Percentiles rank a stretch among this genome's conserved stretches.
These are phyloP conservation scores for Uromyces viciae-fabae DNA, from an alignment of 1,284 basidiomycete species.

Conservation along the genomic window DNA sequence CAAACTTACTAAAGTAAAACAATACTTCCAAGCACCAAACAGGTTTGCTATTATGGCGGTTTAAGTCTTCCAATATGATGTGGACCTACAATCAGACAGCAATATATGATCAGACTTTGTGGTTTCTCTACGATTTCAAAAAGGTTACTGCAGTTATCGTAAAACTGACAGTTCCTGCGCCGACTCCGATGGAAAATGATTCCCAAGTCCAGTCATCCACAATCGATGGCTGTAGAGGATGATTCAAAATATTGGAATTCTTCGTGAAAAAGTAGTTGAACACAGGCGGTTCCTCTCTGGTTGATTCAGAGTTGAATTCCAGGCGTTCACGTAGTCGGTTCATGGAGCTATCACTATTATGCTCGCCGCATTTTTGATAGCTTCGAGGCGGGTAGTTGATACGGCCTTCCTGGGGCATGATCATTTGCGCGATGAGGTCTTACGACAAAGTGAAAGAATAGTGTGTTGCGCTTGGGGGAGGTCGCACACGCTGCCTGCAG, in stretches of 20 bases:
- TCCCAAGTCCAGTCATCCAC: conserved; percentile 28
- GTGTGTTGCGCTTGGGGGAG: too few relatives aligned
- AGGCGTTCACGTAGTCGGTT: background rate
- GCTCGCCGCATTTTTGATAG: background rate
- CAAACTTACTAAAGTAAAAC: conserved; percentile 31
- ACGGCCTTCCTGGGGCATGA: background rate
- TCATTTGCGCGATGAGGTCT: too few relatives aligned
- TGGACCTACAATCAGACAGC: background rate
- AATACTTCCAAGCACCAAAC: conserved; percentile 19
- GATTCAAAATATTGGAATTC: background rate
- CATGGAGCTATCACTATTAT: too few relatives aligned
- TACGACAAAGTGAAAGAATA: too few relatives aligned
- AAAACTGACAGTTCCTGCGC: conserved; percentile 10
- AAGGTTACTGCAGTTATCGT: too few relatives aligned
- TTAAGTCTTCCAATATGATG: conserved; percentile 24
- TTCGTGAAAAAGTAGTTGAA: conserved; percentile 1
- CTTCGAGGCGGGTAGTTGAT: conserved; percentile 18
- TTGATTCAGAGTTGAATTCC: background rate
- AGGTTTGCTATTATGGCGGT: background rate
- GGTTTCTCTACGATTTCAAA: too few relatives aligned
- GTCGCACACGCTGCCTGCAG: too few relatives aligned
- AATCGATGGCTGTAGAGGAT: conserved; percentile 6
- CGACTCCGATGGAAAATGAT: conserved; percentile 21
- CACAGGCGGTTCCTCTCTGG: background rate
- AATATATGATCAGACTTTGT: too few relatives aligned